Base-by-base conservation (phyloP, 2,329 filamentous ascomycete genomes). In the Aureobasidium pullulans region DNA sequence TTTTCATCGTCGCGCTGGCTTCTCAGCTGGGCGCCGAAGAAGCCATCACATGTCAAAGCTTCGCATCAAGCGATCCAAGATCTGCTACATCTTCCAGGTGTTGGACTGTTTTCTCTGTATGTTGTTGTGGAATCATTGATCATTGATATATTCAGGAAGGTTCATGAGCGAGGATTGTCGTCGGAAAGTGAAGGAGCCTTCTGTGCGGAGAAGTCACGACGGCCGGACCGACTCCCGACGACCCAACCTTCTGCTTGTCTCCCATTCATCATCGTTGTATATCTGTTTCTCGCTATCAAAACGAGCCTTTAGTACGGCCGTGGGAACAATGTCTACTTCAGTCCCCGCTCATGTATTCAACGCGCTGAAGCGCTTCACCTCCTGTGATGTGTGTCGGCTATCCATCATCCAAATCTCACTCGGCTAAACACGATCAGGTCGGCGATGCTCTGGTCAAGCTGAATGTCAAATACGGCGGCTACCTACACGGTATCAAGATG, bases 401-500 rank as follows among this genome's bases (percentile, higher is more conserved):
- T 16, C 4, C 11, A 6, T 47, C 19, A 29, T n/a, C 40, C 28
- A 32, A n/a, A 37, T 16, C 7, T 19, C 15, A 40, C n/a, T 1
- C 29, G 42, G 53, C 42, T 28, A 47, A 57, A 13, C 48, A 16
- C 6, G 2, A 10, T n/a, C 44, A 73, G 70, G 66, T 73, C 43
- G 69, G 67, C 36, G 71, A 74, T 63, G 71, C 70, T 29, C 66
- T 74, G 10, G 66, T 72, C 7, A 72, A 70, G 57, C 63, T 74
- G 13, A 66, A 68, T 36, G 61, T 68, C 42, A 65, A 65, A 6
- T 63, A 71, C 54, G 71, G 72, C 3, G 72, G 72, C 37, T 73
- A 70, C 49, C 67, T 74, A 4, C 64, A 68, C 0, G 71, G 70
- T 8, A 60, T 74, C 8, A 65, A 61, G 6, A 71, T 73, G 68